A percentile compares a stretch with the other conserved stretches of the same genome.
These are phyloP conservation scores for Sporothrix pseudoabietina DNA, from an alignment of 2,329 filamentous ascomycete genomes.

Conservation along the genomic window DNA sequence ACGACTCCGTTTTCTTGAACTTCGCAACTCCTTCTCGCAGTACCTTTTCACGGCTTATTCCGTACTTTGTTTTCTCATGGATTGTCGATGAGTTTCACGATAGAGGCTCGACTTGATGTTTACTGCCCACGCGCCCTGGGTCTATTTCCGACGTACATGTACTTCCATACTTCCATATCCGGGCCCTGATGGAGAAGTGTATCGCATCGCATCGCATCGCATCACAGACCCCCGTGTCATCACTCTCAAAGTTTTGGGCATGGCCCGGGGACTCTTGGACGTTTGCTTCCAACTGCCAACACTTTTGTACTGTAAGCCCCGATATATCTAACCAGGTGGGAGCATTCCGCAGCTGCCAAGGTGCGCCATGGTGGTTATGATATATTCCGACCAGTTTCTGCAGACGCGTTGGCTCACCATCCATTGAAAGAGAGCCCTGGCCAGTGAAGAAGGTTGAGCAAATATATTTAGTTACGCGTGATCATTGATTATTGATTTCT, in stretches of 20 bases:
- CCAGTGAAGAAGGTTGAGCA: too few relatives aligned
- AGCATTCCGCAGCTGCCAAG: too few relatives aligned
- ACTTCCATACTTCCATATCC: constrained; percentile 17
- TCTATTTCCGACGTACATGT: neutral
- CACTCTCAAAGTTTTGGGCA: neutral
- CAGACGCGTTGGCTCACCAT: too few relatives aligned
- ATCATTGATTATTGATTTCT: too few relatives aligned
- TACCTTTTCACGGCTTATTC: neutral
- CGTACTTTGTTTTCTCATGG: neutral
- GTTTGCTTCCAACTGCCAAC: too few relatives aligned
- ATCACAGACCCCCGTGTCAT: neutral
- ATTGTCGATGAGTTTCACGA: neutral
- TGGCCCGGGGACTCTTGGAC: neutral
- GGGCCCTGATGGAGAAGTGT: neutral
- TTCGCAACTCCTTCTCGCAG: neutral
- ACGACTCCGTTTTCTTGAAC: neutral
- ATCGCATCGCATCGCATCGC: neutral
- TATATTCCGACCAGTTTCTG: too few relatives aligned
- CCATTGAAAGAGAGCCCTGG: too few relatives aligned
- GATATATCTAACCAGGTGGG: too few relatives aligned
- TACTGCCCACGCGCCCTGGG: neutral
- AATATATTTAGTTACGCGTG: too few relatives aligned
- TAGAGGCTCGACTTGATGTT: neutral
- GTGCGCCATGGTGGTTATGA: too few relatives aligned
- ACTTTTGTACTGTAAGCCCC: too few relatives aligned